Percentiles rank a stretch among this genome's conserved stretches.
phyloP scores from a whole-genome alignment of 306 rosid species.

The Casuarina glauca region DNA sequence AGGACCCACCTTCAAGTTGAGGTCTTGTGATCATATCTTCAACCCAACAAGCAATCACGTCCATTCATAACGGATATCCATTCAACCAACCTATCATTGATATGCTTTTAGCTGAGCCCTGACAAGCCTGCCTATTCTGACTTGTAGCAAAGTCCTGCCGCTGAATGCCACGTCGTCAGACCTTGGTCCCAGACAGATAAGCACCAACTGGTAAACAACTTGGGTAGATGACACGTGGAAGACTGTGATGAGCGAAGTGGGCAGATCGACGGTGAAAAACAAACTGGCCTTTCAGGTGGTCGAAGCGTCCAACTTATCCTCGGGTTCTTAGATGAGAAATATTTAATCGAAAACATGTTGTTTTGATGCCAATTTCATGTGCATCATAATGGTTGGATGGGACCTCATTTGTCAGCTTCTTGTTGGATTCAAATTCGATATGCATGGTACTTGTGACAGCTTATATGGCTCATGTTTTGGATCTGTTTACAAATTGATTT shows the following conservation, averaged over 20 bases:
- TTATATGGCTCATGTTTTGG: no score
- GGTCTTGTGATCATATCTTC: no score
- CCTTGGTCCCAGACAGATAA: neutral
- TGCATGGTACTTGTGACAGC: neutral
- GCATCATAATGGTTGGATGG: neutral
- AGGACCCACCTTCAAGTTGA: no score
- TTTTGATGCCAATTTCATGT: neutral
- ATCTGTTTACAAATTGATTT: no score
- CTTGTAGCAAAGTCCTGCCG: no score
- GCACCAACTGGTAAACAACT: neutral
- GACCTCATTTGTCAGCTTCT: neutral
- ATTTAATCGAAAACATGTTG: no score
- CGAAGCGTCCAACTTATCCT: constrained; percentile 4
- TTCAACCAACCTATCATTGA: no score
- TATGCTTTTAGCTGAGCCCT: no score
- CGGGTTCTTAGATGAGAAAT: neutral
- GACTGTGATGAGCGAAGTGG: neutral
- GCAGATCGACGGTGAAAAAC: neutral
- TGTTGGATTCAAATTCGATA: neutral
- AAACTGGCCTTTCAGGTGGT: constrained; percentile 6
- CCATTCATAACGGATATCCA: no score
- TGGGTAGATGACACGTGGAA: neutral
- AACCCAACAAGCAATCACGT: no score
- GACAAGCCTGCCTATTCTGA: no score
- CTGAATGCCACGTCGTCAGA: neutral